Evolutionary conservation across 2,329 filamentous ascomycete genomes (phyloP), one percentile per base, ranked within the genome.

Genomic region (Magnaporthiopsis poae): DNA sequence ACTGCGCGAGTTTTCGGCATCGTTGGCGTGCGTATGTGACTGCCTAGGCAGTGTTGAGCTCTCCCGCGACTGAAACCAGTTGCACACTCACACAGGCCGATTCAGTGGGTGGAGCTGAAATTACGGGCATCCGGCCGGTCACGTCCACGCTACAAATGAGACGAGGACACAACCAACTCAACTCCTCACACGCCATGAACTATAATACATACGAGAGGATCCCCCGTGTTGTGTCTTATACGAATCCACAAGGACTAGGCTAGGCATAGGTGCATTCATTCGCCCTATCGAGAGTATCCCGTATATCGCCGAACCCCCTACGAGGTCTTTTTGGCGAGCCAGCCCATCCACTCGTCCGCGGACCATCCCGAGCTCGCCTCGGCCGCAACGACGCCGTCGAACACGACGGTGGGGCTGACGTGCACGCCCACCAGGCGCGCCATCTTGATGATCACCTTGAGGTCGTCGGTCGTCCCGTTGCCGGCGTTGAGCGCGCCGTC

Each of bases 371-470:
- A 94, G 69, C 88, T 89, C 70, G 96, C 90, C 64, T 89, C 86
- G 70, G 86, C 86, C 73, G 90, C 90, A 64, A 96, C 88, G 31
- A 96, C 85, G 0, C 93, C 92, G 77, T 98, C 88, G 76, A 96
- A 93, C 64, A 96, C 82, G 27, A 94, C 92, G 0, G 93, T 97
- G 1, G 94, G 94, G 60, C 91, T 94, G 60, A 97, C 91, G 80
- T 98, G 94, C 61, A 96, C 86, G 15, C 93, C 90, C 11, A 90
- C 84, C 71, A 95, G 78, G 61, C 94, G 82, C 72, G 91, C 85
- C 76, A 88, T 88, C 84, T 93, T 96, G 69, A 94, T 86, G 72
- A 94, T 80, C 63, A 91, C 77, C 82, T 96, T 97, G 66, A 97
- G 77, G 76, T 96, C 92, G 74, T 90, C 84, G 31, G 93, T 97